These are phyloP conservation scores for Taxillus chinensis DNA, from an alignment of 164 flowering plant species.

Conservation along the genomic window DNA sequence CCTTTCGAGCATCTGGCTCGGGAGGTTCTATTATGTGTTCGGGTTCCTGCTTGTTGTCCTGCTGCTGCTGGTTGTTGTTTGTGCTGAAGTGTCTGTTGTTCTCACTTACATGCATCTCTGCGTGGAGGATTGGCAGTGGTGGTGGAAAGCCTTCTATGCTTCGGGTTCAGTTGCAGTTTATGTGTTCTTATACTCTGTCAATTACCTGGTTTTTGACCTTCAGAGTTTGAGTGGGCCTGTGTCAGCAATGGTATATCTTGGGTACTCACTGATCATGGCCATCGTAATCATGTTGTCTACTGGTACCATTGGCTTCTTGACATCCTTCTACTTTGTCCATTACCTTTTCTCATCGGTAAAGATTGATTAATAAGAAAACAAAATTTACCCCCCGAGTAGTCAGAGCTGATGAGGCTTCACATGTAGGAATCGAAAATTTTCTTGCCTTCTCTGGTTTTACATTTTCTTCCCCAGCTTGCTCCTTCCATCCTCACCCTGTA, in stretches of 20 bases:
- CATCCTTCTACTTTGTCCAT: background rate
- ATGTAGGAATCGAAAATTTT: too few species aligned
- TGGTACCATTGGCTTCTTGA: background rate
- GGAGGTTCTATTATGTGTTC: background rate
- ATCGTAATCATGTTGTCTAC: background rate
- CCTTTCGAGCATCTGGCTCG: background rate
- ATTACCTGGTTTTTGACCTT: background rate
- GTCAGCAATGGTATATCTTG: background rate
- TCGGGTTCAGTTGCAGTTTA: background rate
- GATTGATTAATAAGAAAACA: background rate
- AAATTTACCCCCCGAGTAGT: too few species aligned
- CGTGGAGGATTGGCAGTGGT: constrained; percentile 1
- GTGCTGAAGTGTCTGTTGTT: constrained; percentile 1
- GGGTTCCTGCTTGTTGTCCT: background rate
- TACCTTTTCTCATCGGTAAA: background rate
- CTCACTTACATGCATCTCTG: constrained; percentile 1
- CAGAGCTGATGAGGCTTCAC: too few species aligned
- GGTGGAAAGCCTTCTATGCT: background rate
- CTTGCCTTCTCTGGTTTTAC: too few species aligned
- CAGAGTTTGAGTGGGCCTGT: background rate
- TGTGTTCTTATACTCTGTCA: background rate
- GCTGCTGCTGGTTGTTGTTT: background rate
- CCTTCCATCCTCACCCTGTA: too few species aligned
- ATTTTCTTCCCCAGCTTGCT: too few species aligned
- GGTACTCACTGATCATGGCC: background rate